These are phyloP conservation scores for Aspergillus costaricaensis DNA, from an alignment of 2,329 filamentous ascomycete genomes.

Conservation along the genomic window DNA sequence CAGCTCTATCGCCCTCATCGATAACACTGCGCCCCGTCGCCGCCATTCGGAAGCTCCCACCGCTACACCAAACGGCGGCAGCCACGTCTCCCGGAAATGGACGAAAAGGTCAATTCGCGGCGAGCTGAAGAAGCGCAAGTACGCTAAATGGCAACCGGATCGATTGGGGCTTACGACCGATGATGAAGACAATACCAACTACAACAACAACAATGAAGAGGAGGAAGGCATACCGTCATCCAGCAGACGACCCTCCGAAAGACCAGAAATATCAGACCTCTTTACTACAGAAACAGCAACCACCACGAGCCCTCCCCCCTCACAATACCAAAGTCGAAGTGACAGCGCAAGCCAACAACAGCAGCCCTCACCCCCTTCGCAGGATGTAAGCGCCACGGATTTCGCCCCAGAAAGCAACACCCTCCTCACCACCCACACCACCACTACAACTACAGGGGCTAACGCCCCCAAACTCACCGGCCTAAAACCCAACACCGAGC, in stretches of 20 bases:
- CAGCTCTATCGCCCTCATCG: constrained; percentile 39
- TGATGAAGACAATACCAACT: constrained; percentile 20
- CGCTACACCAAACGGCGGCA: constrained; percentile 9
- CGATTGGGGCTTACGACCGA: constrained; percentile 51
- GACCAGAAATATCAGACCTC: constrained; percentile 9
- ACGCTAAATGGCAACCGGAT: constrained; percentile 56
- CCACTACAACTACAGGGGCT: constrained; percentile 2
- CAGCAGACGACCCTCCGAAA: constrained; percentile 10
- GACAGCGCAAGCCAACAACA: not conserved
- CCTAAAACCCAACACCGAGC: constrained; percentile 47
- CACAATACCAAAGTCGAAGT: not conserved
- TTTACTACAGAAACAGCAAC: not conserved
- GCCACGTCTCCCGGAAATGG: constrained; percentile 24
- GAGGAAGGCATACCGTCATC: not conserved
- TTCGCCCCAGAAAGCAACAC: constrained; percentile 10
- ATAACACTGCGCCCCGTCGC: constrained; percentile 40
- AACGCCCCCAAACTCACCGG: constrained; percentile 15
- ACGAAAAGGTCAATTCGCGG: constrained; percentile 38
- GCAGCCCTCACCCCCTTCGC: not conserved
- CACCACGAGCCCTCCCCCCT: not conserved
- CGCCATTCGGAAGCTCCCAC: constrained; percentile 16
- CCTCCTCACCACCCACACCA: constrained; percentile 2
- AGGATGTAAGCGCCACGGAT: constrained; percentile 20
- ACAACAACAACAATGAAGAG: constrained; percentile 9
- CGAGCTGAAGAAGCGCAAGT: constrained; percentile 46